Conservation (phyloP, 2,329 filamentous ascomycete genomes). For the Alternaria triticina region DNA sequence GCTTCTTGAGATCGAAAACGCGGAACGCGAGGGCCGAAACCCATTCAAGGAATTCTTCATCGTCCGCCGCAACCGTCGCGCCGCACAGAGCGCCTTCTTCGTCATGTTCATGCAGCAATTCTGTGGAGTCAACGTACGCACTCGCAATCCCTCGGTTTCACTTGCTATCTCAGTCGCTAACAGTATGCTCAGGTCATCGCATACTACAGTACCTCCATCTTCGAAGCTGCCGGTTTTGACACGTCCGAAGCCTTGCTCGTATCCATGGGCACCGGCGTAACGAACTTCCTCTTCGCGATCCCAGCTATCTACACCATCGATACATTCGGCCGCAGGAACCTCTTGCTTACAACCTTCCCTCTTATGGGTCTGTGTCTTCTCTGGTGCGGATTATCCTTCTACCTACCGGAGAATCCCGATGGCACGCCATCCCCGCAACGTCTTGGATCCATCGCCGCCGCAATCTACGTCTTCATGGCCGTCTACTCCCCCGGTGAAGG, state of each 20-base stretch:
- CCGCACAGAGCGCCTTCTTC: conserved; percentile 41
- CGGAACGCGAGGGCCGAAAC: conserved; percentile 41
- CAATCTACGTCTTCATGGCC: conserved; percentile 50
- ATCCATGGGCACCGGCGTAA: conserved; percentile 54
- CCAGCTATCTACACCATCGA: conserved; percentile 54
- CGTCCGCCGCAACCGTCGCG: conserved; percentile 43
- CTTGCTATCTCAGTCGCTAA: background rate
- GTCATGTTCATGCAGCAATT: conserved; percentile 49
- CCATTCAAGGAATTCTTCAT: conserved; percentile 42
- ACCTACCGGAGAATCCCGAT: conserved; percentile 23
- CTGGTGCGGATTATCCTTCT: conserved; percentile 39
- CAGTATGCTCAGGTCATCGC: conserved; percentile 26
- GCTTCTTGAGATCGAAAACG: conserved; percentile 45
- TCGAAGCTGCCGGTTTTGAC: conserved; percentile 44
- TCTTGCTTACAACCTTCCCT: conserved; percentile 56
- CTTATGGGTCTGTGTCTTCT: conserved; percentile 52
- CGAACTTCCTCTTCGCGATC: conserved; percentile 55
- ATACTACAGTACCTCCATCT: conserved; percentile 38
- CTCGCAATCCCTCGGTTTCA: accelerated
- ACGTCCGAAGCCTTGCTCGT: conserved; percentile 45
- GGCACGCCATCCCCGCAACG: conserved; percentile 23
- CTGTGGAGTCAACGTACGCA: conserved; percentile 32
- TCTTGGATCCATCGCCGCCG: conserved; percentile 43
- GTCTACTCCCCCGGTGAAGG: conserved; percentile 46
- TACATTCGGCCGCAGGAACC: conserved; percentile 52